A percentile compares a stretch with the other conserved stretches of the same genome.
phyloP scores from a whole-genome alignment of 257 asterid species.

The Nicotiana undulata region DNA sequence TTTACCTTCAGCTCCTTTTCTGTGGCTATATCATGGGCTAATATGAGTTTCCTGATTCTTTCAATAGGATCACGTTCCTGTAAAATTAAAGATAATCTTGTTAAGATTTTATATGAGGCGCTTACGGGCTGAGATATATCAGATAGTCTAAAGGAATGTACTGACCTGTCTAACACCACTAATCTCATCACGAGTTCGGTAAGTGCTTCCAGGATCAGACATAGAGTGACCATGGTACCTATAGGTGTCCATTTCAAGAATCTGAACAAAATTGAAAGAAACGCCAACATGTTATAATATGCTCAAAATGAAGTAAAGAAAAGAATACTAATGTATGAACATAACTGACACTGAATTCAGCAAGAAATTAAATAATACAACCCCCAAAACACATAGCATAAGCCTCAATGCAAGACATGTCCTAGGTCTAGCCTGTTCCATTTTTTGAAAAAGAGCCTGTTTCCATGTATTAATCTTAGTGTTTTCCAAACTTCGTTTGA shows the following conservation, averaged over 20 bases:
- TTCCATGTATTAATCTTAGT: neutral
- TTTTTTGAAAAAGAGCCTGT: neutral
- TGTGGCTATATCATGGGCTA: constrained; percentile 68
- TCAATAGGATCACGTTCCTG: constrained; percentile 98
- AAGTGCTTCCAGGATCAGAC: constrained; percentile 99
- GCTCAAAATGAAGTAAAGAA: neutral
- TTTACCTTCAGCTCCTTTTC: constrained; percentile 88
- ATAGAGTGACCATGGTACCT: constrained; percentile 97
- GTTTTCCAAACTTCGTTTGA: neutral
- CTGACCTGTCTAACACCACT: constrained; percentile 85
- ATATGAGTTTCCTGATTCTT: constrained; percentile 78
- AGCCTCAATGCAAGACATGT: neutral
- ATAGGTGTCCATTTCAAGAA: constrained; percentile 99
- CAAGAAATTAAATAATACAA: neutral
- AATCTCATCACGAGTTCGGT: constrained; percentile 95
- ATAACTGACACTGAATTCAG: neutral
- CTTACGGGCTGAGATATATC: neutral
- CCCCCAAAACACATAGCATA: neutral
- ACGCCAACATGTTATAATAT: constrained; percentile 7
- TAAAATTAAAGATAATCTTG: constrained; percentile 1
- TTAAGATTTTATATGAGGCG: neutral
- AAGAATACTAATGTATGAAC: neutral
- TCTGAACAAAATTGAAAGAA: constrained; percentile 42
- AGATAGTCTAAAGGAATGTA: neutral
- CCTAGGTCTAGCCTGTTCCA: neutral